These are phyloP conservation scores for Hypoxylon sp. DNA, from an alignment of 2,329 filamentous ascomycete genomes.

Conservation along the genomic window DNA sequence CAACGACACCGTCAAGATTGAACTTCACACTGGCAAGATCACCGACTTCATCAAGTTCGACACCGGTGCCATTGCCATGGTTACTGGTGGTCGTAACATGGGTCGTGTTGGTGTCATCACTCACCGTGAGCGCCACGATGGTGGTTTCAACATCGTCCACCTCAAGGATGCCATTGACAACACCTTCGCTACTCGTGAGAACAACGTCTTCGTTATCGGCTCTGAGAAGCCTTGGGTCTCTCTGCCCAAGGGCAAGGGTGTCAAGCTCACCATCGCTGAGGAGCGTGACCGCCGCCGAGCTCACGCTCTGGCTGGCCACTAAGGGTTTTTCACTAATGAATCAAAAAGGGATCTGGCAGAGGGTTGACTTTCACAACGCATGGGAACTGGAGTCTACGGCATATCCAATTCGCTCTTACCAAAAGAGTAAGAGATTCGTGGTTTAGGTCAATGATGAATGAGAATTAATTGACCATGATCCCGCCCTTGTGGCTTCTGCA, in stretches of 20 bases:
- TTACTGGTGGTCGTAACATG: constrained; percentile 99
- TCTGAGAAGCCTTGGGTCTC: constrained; percentile 99
- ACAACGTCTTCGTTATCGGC: constrained; percentile 99
- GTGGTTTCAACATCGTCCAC: constrained; percentile 99
- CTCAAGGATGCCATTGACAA: constrained; percentile 99
- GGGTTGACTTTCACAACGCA: constrained; percentile 52
- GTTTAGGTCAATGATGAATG: constrained; percentile 53
- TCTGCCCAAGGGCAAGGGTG: constrained; percentile 99
- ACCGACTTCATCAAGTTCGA: constrained; percentile 98
- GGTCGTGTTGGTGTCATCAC: constrained; percentile 99
- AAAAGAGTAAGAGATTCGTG: constrained; percentile 48
- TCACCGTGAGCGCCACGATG: constrained; percentile 99
- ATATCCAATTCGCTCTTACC: constrained; percentile 53
- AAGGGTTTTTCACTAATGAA: constrained; percentile 53
- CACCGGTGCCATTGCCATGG: constrained; percentile 97
- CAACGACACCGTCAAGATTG: constrained; percentile 99
- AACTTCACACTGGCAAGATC: constrained; percentile 97
- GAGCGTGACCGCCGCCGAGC: constrained; percentile 98
- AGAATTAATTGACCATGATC: constrained; percentile 54
- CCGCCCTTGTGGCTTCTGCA: constrained; percentile 22
- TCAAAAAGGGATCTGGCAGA: constrained; percentile 50
- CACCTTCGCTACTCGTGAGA: constrained; percentile 98
- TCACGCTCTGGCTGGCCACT: constrained; percentile 63
- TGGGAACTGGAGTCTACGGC: constrained; percentile 55
- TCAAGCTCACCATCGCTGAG: constrained; percentile 99